These are phyloP conservation scores for Rosa chinensis DNA, from an alignment of 306 rosid genomes.

Conservation along the genomic window DNA sequence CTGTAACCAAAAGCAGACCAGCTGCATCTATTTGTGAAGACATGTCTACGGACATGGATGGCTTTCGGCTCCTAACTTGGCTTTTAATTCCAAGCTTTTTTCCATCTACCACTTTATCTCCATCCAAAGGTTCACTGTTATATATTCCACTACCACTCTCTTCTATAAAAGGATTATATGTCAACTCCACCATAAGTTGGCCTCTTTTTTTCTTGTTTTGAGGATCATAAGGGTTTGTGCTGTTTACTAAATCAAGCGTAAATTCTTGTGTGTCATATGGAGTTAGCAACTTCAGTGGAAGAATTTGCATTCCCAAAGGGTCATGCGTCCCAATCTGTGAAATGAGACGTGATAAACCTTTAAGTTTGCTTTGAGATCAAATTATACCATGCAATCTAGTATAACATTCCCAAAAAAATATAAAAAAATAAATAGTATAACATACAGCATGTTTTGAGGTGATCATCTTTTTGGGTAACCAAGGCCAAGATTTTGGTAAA, in stretches of 20 bases:
- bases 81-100: not conserved
- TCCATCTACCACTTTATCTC: not conserved
- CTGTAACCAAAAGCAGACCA: slow-evolving; percentile 29
- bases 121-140: slow-evolving; percentile 16
- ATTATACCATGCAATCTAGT: not conserved
- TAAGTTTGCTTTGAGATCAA: not conserved
- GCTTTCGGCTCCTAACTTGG: not conserved
- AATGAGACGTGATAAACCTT: not conserved
- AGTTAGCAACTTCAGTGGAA: slow-evolving; percentile 26
- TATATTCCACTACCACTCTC: slow-evolving; percentile 5
- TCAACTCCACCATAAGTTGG: slow-evolving; percentile 34
- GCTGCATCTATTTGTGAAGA: not conserved
- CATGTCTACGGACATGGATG: slow-evolving; percentile 1
- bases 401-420: too few species aligned
- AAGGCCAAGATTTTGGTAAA: not conserved
- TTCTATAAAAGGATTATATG: slow-evolving; percentile 28
- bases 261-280: slow-evolving; percentile 26
- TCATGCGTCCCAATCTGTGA: slow-evolving; percentile 28
- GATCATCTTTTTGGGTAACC: not conserved
- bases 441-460: not conserved
- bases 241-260: slow-evolving; percentile 29
- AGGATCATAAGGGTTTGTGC: slow-evolving; percentile 31
- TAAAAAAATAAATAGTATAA: too few species aligned
- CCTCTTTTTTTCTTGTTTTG: slow-evolving; percentile 30
- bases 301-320: slow-evolving; percentile 35